Percentiles rank a stretch among this genome's conserved stretches.
These are phyloP conservation scores for Microcyclospora tardicrescens DNA, from an alignment of 2,329 filamentous ascomycete genomes.

Conservation along the genomic window DNA sequence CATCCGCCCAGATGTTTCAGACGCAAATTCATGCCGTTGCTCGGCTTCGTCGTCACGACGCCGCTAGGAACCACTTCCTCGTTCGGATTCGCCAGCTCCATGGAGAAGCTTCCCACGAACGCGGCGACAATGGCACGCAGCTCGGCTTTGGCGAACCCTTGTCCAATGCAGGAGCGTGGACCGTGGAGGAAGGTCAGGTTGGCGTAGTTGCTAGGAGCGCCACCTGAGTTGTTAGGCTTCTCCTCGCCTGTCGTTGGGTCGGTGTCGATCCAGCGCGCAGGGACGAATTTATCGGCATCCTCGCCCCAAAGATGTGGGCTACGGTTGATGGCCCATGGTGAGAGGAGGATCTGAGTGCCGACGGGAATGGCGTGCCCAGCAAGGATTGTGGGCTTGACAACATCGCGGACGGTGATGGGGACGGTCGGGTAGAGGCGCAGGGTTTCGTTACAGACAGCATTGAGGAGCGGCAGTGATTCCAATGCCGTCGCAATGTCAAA, in stretches of 20 bases:
- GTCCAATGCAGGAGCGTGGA: slow-evolving; percentile 20
- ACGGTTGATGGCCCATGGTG: slow-evolving; percentile 32
- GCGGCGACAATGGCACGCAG: slow-evolving; percentile 15
- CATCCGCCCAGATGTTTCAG: slow-evolving; percentile 1
- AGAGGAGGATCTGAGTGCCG: slow-evolving; percentile 26
- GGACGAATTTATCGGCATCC: slow-evolving; percentile 29
- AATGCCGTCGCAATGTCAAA: slow-evolving; percentile 25
- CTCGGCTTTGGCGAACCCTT: slow-evolving; percentile 17
- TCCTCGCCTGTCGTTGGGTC: slow-evolving; percentile 11
- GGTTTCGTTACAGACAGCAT: slow-evolving; percentile 33
- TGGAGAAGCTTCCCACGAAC: slow-evolving; percentile 11
- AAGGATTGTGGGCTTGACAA: slow-evolving; percentile 31
- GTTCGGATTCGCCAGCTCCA: slow-evolving; percentile 9
- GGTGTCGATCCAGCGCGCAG: slow-evolving; percentile 34
- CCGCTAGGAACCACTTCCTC: slow-evolving; percentile 10
- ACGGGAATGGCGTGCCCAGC: slow-evolving; percentile 25
- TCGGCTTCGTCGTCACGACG: slow-evolving; percentile 11
- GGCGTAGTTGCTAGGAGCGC: slow-evolving; percentile 25
- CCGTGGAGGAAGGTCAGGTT: slow-evolving; percentile 33
- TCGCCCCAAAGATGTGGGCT: slow-evolving; percentile 30
- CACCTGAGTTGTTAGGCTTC: slow-evolving; percentile 28
- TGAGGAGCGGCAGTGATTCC: slow-evolving; percentile 33
- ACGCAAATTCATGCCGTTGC: slow-evolving; percentile 7
- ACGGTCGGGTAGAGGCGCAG: slow-evolving; percentile 36
- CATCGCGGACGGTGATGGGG: slow-evolving; percentile 33